Base-by-base conservation (phyloP, 2,329 filamentous ascomycete genomes). In the Talaromyces atroroseus region DNA sequence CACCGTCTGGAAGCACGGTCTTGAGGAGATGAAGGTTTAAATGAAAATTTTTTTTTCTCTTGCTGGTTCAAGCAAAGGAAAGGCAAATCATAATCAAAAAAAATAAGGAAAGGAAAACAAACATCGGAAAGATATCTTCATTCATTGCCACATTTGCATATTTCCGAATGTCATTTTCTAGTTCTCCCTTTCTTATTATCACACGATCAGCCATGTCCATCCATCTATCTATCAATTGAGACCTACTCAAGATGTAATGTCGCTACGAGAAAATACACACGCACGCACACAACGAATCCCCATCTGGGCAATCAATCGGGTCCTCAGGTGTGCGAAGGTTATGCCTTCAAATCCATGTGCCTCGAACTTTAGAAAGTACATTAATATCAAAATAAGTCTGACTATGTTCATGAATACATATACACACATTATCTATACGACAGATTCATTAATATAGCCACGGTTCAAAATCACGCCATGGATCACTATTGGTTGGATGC, bases 1-100 rank as follows among this genome's bases (percentile, higher is more conserved):
- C 68, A 88, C 85, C 65, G 79, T 95, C 80, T 97, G 92, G 92
- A 96, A 97, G 85, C 88, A 96, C 79, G 94, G 92, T 71, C 78
- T 97, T 63, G 80, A 79, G 66, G 87, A 88, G 80, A 85, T 85
- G 82, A 97, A 99, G 89, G 91, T 97, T 66, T 99, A 92, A 71
- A 62, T 40, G n/a, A n/a, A n/a, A n/a, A 26, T 10, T 36, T 23
- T 20, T 12, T 38, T 26, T 53, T 4, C 20, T n/a, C n/a, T n/a
- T n/a, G n/a, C n/a, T n/a, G 8, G 38, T 18, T 16, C 18, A n/a
- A 54, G n/a, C 29, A 32, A 44, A 46, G 40, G 21, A 20, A 49
- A 21, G 12, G 42, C 34, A 45, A 23, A 14, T 34, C 7, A 45
- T 38, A 38, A 38, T n/a, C n/a, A n/a, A n/a, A n/a, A n/a, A n/a